Percentiles rank a stretch among this genome's conserved stretches.
Conservation (phyloP, 2,329 filamentous ascomycete genomes). For the Madurella fahalii region DNA sequence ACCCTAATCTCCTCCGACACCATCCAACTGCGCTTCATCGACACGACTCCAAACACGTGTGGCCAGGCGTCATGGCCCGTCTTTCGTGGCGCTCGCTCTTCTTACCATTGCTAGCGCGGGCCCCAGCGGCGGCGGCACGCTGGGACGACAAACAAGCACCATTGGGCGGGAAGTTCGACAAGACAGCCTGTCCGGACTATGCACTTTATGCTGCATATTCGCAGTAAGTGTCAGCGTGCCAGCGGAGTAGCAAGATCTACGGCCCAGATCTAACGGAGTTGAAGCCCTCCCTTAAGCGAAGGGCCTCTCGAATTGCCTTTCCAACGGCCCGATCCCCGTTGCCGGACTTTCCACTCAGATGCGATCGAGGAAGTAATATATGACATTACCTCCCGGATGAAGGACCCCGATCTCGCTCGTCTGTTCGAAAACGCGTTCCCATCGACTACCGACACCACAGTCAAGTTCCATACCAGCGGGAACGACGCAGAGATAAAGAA, state of each 20-base stretch:
- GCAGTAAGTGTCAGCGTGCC: slow-evolving; percentile 46
- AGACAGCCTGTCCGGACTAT: slow-evolving; percentile 61
- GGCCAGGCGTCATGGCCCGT: slow-evolving; percentile 8
- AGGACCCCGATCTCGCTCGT: slow-evolving; percentile 81
- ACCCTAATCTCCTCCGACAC: too few species aligned
- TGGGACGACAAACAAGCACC: slow-evolving; percentile 28
- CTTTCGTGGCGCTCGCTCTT: slow-evolving; percentile 16
- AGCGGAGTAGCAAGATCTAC: slow-evolving; percentile 20
- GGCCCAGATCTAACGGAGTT: slow-evolving; percentile 8
- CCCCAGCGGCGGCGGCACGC: slow-evolving; percentile 9
- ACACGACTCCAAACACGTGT: neutral
- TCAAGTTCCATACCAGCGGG: slow-evolving; percentile 77
- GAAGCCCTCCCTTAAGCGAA: slow-evolving; percentile 70
- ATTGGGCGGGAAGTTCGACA: slow-evolving; percentile 29
- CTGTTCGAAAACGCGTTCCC: slow-evolving; percentile 95
- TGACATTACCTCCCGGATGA: slow-evolving; percentile 73
- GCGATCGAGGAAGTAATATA: slow-evolving; percentile 84
- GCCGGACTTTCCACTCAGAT: slow-evolving; percentile 84
- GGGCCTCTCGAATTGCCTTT: slow-evolving; percentile 78
- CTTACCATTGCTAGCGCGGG: slow-evolving; percentile 17
- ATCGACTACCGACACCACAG: slow-evolving; percentile 84
- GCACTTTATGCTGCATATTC: slow-evolving; percentile 52
- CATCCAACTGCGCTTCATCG: neutral
- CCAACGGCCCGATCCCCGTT: slow-evolving; percentile 75
- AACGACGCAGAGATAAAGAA: slow-evolving; percentile 35